Percentiles rank a stretch among this genome's conserved stretches.
These are phyloP conservation scores for Penicillium fuscoglaucum DNA, from an alignment of 2,329 filamentous ascomycete genomes.

Conservation along the genomic window DNA sequence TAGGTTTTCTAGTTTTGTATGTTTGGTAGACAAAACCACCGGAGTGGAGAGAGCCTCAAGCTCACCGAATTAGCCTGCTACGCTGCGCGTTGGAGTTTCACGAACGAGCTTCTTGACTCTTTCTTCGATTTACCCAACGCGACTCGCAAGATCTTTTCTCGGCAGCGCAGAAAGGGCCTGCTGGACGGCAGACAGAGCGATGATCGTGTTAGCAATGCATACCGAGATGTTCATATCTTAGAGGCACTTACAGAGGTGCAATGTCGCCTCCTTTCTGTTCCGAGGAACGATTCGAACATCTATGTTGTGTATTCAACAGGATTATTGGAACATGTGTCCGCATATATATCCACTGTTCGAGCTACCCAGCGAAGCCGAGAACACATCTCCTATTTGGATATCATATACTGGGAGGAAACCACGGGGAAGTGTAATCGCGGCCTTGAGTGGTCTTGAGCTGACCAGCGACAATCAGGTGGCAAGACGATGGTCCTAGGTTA, in stretches of 20 bases:
- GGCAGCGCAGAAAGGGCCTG: neutral
- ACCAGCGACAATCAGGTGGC: neutral
- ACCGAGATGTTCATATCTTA: neutral
- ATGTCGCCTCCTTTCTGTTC: neutral
- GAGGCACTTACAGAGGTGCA: neutral
- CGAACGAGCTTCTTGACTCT: neutral
- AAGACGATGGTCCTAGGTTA: too few relatives aligned
- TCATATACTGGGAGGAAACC: neutral
- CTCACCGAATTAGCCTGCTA: neutral
- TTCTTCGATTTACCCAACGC: neutral
- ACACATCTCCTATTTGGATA: neutral
- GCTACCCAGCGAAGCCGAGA: neutral
- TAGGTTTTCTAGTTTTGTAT: neutral
- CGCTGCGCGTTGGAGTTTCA: neutral
- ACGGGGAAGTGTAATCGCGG: neutral
- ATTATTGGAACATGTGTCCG: neutral
- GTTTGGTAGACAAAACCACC: neutral
- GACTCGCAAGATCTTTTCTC: neutral
- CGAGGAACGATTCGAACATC: too few relatives aligned
- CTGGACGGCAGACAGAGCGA: neutral
- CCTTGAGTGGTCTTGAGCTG: neutral
- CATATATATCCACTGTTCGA: too few relatives aligned
- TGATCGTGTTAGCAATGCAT: neutral
- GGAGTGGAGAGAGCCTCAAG: neutral
- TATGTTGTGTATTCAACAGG: too few relatives aligned